Conservation (phyloP, 371 early-diverging fungal genomes). For the Mortierella sp. region DNA sequence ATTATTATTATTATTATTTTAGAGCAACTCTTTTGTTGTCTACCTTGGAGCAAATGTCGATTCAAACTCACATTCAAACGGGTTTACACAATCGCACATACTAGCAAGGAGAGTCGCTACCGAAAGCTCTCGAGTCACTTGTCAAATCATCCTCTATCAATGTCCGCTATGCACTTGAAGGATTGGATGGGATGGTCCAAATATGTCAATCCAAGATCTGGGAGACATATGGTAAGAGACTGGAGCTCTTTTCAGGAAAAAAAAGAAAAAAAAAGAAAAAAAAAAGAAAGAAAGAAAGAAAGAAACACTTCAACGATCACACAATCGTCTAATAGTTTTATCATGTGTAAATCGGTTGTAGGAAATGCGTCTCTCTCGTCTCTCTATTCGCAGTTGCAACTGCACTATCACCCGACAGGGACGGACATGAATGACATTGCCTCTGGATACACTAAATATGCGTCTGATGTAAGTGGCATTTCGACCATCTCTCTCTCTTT, state of each 20-base stretch:
- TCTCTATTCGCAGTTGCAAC: constrained; percentile 39
- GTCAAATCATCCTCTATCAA: constrained; percentile 38
- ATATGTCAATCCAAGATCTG: constrained; percentile 36
- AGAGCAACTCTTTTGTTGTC: no score
- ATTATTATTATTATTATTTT: no score
- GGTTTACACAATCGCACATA: background rate
- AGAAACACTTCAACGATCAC: background rate
- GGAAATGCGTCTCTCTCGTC: constrained; percentile 35
- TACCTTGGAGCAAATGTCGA: no score
- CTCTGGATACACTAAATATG: constrained; percentile 24
- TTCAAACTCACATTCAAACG: background rate
- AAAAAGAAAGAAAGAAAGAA: background rate
- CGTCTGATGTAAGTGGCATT: constrained; percentile 29
- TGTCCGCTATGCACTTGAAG: constrained; percentile 26
- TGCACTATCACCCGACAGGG: constrained; percentile 27
- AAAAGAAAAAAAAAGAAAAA: background rate
- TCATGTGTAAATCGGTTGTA: constrained; percentile 1
- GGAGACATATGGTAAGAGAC: constrained; percentile 31
- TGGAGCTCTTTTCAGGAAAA: background rate
- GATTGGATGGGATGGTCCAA: constrained; percentile 26
- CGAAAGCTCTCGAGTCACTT: constrained; percentile 26
- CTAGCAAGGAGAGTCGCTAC: constrained; percentile 35
- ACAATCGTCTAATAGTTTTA: no score
- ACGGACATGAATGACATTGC: constrained; percentile 32
- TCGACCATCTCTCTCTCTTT: background rate